Conservation (phyloP, 192 early-diverging fungal genomes). For the Podila epicladia region DNA sequence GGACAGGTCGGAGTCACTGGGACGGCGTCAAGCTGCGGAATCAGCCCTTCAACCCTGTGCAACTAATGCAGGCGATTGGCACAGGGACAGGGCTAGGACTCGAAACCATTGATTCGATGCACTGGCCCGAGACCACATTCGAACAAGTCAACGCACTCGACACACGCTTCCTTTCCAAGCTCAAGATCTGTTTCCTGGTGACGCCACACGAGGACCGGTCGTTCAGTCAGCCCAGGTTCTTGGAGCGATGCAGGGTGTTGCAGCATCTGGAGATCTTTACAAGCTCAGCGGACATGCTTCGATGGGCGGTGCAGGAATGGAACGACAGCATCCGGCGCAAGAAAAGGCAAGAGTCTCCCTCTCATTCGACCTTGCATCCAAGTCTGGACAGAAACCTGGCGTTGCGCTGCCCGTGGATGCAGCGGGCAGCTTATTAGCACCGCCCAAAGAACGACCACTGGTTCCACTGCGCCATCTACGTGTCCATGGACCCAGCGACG, state of each 20-base stretch:
- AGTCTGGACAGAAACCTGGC: background rate
- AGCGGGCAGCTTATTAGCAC: background rate
- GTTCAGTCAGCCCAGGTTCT: conserved; percentile 33
- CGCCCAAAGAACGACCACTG: background rate
- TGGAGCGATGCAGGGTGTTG: conserved; percentile 24
- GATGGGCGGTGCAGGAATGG: conserved; percentile 40
- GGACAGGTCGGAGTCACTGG: conserved; percentile 7
- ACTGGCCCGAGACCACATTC: conserved; percentile 12
- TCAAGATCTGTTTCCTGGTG: conserved; percentile 8
- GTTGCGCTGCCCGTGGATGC: background rate
- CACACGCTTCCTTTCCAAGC: conserved; percentile 5
- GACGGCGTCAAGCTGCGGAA: conserved; percentile 8
- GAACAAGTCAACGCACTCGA: conserved; percentile 21
- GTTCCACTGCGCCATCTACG: conserved; percentile 11
- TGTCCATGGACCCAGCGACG: conserved; percentile 22
- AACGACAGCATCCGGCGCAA: background rate
- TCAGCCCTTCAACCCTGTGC: conserved; percentile 20
- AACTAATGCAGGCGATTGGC: conserved; percentile 20
- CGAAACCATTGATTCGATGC: conserved; percentile 15
- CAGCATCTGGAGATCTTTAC: conserved; percentile 16
- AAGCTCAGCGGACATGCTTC: conserved; percentile 26
- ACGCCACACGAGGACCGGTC: conserved; percentile 3
- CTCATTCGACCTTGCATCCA: no score
- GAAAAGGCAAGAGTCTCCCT: background rate
- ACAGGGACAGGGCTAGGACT: conserved; percentile 12